Evolutionary conservation across 352 stramenopile species (phyloP), one percentile per base, ranked within the genome.

Genomic region (Phytophthora pisi): DNA sequence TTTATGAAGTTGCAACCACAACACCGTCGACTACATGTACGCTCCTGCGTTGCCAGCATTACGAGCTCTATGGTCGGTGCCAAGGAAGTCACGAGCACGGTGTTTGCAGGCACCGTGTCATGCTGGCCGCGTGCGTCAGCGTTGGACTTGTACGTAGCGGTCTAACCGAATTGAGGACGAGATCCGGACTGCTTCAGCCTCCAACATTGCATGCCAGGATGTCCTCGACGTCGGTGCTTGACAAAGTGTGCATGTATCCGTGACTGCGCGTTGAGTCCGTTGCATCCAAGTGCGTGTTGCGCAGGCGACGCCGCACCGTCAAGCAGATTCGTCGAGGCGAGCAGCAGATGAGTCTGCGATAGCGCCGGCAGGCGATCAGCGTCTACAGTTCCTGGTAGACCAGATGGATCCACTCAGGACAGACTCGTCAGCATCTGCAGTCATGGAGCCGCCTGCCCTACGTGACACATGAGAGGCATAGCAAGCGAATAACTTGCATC

Each of bases 391-490:
- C 26, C 26, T 30, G 26, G 26, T 30, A 30, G 66, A 70, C 42
- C 66, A 70, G 66, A 61, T 69, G 66, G 66, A 69, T 61, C 40
- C 60, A 61, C 26, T 61, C 40, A 50, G 20, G 43, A 13, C 43
- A 67, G 34, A 51, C 50, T 46, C 23, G 1, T 51, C 42, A 57
- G 64, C 55, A 52, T 54, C 59, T 31, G 34, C 20, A 20, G 20
- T 15, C 26, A 38, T 45, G 26, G 45, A 63, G 52, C 10, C 16
- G 52, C 58, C 51, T 62, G 61, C 8, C 51, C 23, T 47, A 10
- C n/a, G 43, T 57, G 51, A 3, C 8, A 40, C 52, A 57, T 20
- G 45, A 64, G 13, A 36, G 15, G 47, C 52, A 60, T 51, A 31
- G 52, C 64, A 59, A 38, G 42, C 43, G 58, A 38, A 16, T 16